phyloP scores from a whole-genome alignment of 2,329 filamentous ascomycete genomes.

The Penicillium sp. region DNA sequence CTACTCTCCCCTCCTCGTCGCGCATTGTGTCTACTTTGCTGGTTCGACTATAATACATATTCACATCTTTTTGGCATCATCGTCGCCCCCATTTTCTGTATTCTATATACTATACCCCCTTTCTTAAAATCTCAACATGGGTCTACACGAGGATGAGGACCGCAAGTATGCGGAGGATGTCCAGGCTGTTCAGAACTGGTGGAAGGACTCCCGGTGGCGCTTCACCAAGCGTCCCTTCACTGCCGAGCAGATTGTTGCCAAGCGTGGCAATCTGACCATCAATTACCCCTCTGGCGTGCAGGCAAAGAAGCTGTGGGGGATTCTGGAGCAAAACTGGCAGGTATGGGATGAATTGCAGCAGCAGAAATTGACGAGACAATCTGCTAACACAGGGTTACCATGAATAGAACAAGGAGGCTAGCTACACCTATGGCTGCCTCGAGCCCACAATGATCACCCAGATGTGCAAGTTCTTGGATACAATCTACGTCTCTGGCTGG shows the following conservation, averaged over 20 bases:
- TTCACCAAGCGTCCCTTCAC: conserved; percentile 92
- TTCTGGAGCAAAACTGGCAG: conserved; percentile 84
- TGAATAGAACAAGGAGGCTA: conserved; percentile 76
- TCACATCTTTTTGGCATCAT: neutral
- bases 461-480: conserved; percentile 99
- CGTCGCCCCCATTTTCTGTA: conserved; percentile 9
- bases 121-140: conserved; percentile 40
- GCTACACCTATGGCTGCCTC: conserved; percentile 95
- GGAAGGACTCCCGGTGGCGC: conserved; percentile 89
- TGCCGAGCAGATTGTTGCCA: conserved; percentile 94
- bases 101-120: conserved; percentile 21
- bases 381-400: conserved; percentile 20
- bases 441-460: conserved; percentile 99
- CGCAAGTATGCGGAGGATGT: conserved; percentile 81
- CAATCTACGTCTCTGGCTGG: conserved; percentile 98
- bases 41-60: conserved; percentile 20
- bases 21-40: conserved; percentile 2
- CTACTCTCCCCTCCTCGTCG: conserved; percentile 16
- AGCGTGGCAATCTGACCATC: conserved; percentile 88
- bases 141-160: conserved; percentile 68
- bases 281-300: conserved; percentile 88
- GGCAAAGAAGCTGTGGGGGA: conserved; percentile 93
- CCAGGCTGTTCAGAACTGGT: conserved; percentile 89
- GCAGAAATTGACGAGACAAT: neutral
- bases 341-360: conserved; percentile 53